Evolutionary conservation across 371 early-diverging fungal genomes (phyloP).

Genomic region (Lichtheimia ornata): DNA sequence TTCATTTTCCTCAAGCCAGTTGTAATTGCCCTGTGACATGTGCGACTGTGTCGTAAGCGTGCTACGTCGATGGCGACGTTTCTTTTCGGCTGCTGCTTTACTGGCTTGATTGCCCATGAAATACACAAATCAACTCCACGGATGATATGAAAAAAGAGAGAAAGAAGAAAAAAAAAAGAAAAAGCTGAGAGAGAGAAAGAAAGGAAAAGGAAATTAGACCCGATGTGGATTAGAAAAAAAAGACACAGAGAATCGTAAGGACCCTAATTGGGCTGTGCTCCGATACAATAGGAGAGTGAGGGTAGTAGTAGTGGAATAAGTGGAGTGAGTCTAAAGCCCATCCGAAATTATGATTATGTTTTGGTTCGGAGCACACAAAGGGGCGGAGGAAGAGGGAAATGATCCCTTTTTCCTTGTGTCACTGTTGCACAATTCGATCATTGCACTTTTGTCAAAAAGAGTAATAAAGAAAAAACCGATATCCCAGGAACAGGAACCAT

Average conservation of each 20-base stretch:
- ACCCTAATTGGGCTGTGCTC: too few species aligned
- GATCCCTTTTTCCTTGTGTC: too few species aligned
- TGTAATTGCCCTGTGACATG: conserved; percentile 37
- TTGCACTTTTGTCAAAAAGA: conserved; percentile 13
- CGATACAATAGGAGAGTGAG: too few species aligned
- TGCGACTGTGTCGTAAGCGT: conserved; percentile 34
- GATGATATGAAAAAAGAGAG: conserved; percentile 10
- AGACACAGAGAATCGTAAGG: background rate
- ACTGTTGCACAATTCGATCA: too few species aligned
- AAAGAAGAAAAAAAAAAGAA: conserved; percentile 10
- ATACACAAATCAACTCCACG: background rate
- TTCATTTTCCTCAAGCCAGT: conserved; percentile 46
- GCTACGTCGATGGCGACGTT: conserved; percentile 31
- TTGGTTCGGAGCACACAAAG: too few species aligned
- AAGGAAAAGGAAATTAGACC: background rate
- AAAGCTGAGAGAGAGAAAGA: conserved; percentile 7
- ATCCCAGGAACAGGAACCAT: too few species aligned
- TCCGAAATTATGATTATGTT: too few species aligned
- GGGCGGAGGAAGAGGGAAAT: too few species aligned
- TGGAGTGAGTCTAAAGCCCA: too few species aligned
- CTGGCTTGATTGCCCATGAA: conserved; percentile 51
- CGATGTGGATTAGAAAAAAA: background rate
- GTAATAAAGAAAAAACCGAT: conserved; percentile 5
- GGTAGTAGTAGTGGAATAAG: too few species aligned
- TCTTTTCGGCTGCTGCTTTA: conserved; percentile 28